Evolutionary conservation across 352 stramenopile genomes (phyloP), one percentile per base, ranked within the genome.

Genomic region (Thalassiosira oceanica): DNA sequence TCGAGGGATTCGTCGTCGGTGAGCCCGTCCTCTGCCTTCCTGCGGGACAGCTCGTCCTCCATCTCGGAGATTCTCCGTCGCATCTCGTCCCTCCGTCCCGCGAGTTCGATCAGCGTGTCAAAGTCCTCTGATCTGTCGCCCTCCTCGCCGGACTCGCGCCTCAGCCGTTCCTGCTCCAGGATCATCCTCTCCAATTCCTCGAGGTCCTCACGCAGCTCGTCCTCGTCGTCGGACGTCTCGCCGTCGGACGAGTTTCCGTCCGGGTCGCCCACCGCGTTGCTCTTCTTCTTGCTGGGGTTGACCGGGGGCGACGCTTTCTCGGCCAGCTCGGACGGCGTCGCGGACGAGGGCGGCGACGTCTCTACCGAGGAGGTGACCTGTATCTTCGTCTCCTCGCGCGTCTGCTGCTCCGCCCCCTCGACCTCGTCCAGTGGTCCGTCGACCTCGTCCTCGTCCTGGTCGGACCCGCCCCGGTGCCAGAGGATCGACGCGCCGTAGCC

Each of bases 221-320:
- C 5, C n/a, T 70, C 54, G 18, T 60, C 56, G 4, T 58, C 45
- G 45, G 58, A 39, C 23, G 60, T 50, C 2, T 81, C 70, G 33
- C 82, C 77, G 63, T 79, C 69, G 23, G 60, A 66, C 24, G 66
- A 75, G 57, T 84, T 75, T 6, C 68, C 74, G 60, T 89, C 78
- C 1, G 82, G 78, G 68, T 89, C 76, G 48, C 82, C 82, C 11
- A 89, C 82, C 11, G 72, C 75, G 67, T 85, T 87, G 6, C 23
- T 66, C 33, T 86, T 85, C 60, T 83, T 83, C 16, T 24, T 60
- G 60, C n/a, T 61, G 49, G 42, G 70, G 79, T n/a, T 72, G 33
- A 29, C 63, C 65, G 0, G 73, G 45, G 23, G 39, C 33, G 15
- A 60, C 53, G 43, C 4, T 2, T 16, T 49, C 49, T 31, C 16